Conservation (phyloP, 2,329 filamentous ascomycete genomes). For the Cladosporium sp. region DNA sequence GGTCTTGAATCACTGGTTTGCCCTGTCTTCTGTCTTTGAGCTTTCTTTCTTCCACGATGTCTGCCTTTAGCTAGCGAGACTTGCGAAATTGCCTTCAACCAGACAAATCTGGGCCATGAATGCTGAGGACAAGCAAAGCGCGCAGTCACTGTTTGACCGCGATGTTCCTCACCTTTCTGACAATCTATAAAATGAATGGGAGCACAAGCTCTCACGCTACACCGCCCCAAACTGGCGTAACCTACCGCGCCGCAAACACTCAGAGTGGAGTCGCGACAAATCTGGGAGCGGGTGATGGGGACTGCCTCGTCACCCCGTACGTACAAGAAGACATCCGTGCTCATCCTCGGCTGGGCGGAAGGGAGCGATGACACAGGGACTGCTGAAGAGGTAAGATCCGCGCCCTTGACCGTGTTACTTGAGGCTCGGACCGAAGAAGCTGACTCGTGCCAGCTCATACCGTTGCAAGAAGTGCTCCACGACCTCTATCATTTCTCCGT, state of each 20-base stretch:
- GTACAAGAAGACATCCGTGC: neutral
- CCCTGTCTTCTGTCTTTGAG: too few species aligned
- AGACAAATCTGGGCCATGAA: too few species aligned
- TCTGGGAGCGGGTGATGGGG: neutral
- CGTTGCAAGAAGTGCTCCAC: neutral
- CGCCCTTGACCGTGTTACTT: neutral
- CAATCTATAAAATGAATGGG: too few species aligned
- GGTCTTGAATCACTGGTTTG: too few species aligned
- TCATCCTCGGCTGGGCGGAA: conserved; percentile 3
- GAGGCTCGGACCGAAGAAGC: neutral
- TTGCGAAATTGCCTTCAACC: too few species aligned
- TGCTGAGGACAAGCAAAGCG: too few species aligned
- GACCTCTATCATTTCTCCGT: neutral
- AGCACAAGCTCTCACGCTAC: too few species aligned
- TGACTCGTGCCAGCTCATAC: neutral
- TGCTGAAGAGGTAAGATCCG: neutral
- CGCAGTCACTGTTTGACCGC: too few species aligned
- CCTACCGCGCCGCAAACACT: neutral
- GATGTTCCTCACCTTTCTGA: too few species aligned
- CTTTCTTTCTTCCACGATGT: too few species aligned
- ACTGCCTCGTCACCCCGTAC: neutral
- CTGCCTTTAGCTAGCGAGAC: too few species aligned
- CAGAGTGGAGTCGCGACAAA: neutral
- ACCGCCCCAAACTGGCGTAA: neutral
- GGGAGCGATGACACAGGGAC: neutral